A percentile compares a stretch with the other conserved stretches of the same genome.
These are phyloP conservation scores for Glarea lozoyensis DNA, from an alignment of 495 filamentous ascomycete species.

Conservation along the genomic window DNA sequence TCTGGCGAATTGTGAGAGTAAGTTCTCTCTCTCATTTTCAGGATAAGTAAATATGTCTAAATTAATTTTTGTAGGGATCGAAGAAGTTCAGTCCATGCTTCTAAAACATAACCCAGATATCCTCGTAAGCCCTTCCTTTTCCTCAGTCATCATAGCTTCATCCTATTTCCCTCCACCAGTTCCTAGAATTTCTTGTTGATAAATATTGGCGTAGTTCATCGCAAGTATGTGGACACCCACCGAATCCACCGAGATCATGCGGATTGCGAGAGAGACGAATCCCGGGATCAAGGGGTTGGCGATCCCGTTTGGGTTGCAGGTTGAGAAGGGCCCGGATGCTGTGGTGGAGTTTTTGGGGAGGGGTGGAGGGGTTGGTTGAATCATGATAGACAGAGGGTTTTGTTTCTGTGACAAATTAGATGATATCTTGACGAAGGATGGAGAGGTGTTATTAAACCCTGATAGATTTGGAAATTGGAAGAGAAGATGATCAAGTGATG, in stretches of 20 bases:
- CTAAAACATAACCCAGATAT: constrained; percentile 41
- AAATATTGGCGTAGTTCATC: constrained; percentile 36
- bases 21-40: constrained; percentile 13
- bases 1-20: constrained; percentile 49
- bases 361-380: constrained; percentile 43
- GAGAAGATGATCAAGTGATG: too few species aligned
- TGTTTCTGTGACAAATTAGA: neutral
- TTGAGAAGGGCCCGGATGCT: constrained; percentile 53
- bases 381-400: neutral
- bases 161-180: neutral
- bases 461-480: neutral
- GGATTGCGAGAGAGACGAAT: constrained; percentile 40
- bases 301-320: constrained; percentile 55
- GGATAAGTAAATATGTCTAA: neutral
- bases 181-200: neutral
- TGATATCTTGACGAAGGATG: neutral
- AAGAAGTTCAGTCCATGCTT: constrained; percentile 41
- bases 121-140: constrained; percentile 21
- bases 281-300: constrained; percentile 49
- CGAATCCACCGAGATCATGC: constrained; percentile 42
- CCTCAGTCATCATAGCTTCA: neutral
- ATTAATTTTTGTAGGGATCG: constrained; percentile 29
- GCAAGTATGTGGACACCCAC: constrained; percentile 61
- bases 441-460: neutral
- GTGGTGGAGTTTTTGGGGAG: constrained; percentile 56